A percentile compares a stretch with the other conserved stretches of the same genome.
Evolutionary conservation across 2,329 filamentous ascomycete species (phyloP).

Genomic region (Diplodia seriata): DNA sequence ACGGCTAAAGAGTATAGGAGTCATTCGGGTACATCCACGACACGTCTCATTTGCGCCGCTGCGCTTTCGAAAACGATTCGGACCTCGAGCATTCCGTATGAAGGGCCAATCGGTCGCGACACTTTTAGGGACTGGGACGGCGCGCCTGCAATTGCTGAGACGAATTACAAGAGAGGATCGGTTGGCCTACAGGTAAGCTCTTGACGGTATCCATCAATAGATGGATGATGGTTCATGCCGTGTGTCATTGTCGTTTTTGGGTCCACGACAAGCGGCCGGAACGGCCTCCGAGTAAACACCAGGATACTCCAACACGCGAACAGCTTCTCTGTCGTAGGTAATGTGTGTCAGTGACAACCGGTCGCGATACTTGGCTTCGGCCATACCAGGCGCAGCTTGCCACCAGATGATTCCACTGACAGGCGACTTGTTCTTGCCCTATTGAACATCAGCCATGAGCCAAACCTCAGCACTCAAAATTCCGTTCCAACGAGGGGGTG

Average conservation of each 20-base stretch:
- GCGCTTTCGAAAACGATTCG: not conserved
- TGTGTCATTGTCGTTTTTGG: not conserved
- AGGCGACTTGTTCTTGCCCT: not conserved
- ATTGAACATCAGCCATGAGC: not conserved
- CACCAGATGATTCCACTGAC: not conserved
- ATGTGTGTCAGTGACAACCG: not conserved
- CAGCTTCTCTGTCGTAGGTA: not conserved
- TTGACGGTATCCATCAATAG: not conserved
- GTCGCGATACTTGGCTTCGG: not conserved
- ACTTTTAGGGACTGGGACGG: not conserved
- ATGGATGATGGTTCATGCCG: not conserved
- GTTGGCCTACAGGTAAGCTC: not conserved
- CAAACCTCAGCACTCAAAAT: not conserved
- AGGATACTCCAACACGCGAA: not conserved
- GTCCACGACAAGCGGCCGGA: not conserved
- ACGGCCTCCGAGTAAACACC: not conserved
- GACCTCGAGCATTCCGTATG: not conserved
- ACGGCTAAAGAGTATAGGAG: not conserved
- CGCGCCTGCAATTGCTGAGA: not conserved
- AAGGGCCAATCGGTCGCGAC: not conserved
- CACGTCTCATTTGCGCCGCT: not conserved
- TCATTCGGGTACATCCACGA: not conserved
- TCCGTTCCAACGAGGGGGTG: not conserved
- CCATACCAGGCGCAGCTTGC: not conserved
- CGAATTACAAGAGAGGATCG: not conserved